Conservation (phyloP, 345 rosid genomes). For the Salix purpurea region DNA sequence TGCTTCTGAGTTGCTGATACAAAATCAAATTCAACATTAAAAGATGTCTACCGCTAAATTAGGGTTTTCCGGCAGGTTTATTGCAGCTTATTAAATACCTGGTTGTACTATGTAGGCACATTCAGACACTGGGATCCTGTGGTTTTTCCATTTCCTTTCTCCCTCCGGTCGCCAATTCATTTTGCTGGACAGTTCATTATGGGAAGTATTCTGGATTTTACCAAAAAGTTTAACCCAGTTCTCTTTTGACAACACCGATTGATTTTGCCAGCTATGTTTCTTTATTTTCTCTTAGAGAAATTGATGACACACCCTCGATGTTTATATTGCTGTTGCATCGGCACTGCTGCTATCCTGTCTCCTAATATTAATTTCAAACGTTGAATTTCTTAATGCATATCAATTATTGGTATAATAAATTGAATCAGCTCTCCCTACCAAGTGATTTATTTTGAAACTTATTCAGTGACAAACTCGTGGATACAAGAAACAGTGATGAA, state of each 20-base stretch:
- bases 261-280: too few species aligned
- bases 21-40: neutral
- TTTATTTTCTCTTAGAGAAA: too few species aligned
- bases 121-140: neutral
- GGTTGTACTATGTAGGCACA: neutral
- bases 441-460: too few species aligned
- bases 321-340: neutral
- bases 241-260: too few species aligned
- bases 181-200: too few species aligned
- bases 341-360: neutral
- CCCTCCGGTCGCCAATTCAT: too few species aligned
- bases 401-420: neutral
- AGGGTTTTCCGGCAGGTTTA: neutral
- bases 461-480: neutral
- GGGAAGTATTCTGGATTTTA: too few species aligned
- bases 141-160: neutral
- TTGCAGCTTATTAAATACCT: neutral
- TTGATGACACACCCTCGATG: too few species aligned
- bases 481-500: neutral
- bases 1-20: constrained; percentile 3
- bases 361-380: neutral
- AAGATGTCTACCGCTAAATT: neutral
- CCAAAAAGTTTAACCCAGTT: too few species aligned
- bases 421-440: too few species aligned
- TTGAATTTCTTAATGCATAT: too few species aligned